Percentiles rank a stretch among this genome's conserved stretches.
phyloP scores from a whole-genome alignment of 441 rosid species.

The Caryocar brasiliense region DNA sequence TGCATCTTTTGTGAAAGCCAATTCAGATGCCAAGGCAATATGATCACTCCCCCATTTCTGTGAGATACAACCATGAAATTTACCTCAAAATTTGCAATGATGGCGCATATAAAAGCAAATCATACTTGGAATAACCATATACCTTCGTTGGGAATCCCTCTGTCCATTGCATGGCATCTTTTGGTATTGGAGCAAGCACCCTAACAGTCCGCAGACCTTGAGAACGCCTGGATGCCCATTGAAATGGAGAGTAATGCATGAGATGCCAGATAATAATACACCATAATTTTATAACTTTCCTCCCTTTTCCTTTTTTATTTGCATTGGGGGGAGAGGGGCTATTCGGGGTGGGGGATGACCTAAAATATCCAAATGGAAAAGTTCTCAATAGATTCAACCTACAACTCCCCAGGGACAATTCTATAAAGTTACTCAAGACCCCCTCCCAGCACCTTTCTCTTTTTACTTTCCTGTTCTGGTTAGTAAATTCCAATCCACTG shows the following conservation, averaged over 20 bases:
- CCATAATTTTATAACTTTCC: not conserved
- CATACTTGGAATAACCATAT: slow-evolving; percentile 4
- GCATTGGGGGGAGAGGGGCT: no score
- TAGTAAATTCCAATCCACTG: no score
- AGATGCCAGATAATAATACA: not conserved
- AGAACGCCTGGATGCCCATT: slow-evolving; percentile 52
- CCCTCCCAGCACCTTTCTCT: no score
- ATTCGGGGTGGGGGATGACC: no score
- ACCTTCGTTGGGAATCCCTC: slow-evolving; percentile 92
- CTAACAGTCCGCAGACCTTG: slow-evolving; percentile 72
- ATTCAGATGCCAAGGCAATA: slow-evolving; percentile 76
- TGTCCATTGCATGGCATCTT: slow-evolving; percentile 78
- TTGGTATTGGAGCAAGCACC: slow-evolving; percentile 85
- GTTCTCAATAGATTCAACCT: no score
- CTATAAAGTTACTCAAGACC: not conserved
- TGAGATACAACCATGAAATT: not conserved
- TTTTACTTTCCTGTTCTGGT: no score
- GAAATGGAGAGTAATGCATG: not conserved
- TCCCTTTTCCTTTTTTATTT: not conserved
- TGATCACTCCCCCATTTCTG: slow-evolving; percentile 99
- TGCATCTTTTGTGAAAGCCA: slow-evolving; percentile 35
- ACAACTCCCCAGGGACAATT: not conserved
- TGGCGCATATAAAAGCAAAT: not conserved
- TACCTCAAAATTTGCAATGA: not conserved
- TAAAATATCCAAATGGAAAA: not conserved